Evolutionary conservation across 169 alveolate genomes (phyloP), one percentile per base, ranked within the genome.

Genomic region (Prorocentrum cordatum): DNA sequence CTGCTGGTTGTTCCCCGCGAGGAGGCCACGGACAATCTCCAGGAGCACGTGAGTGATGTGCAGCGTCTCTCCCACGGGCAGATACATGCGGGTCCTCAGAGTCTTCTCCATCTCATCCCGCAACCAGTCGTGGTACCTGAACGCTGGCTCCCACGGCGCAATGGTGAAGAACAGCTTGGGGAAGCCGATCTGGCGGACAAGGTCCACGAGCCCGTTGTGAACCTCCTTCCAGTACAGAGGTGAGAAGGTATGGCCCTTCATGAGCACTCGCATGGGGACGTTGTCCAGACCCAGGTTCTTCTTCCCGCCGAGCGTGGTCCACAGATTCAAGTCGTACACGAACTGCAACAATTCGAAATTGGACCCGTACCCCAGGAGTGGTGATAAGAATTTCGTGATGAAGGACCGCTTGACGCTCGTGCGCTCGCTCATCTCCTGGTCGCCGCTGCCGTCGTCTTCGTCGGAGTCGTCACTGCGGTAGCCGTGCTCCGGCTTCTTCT

Each of bases 41-140:
- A 70, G 45, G 71, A 73, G 27, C 58, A 73, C 50, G 36, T 73
- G 85, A 35, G 85, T 70, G 2, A 38, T 31, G 71, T 73, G 85
- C 31, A 73, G 26, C 35, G 85, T 33, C 36, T 73, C 85, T 27
- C 14, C 12, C 1, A 68, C 32, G 18, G 71, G 58, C 38, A 24
- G 9, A 24, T 33, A 38, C 54, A 47, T 7, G 16, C 85, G 16
- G 6, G 36, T 38, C 26, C 6, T 1, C 26, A 68, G 71, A 29
- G n/a, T 5, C 59, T 54, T 47, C 29, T 14, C 58, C 85, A 73
- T 73, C 71, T 73, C 59, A 24, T 73, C 59, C 39, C 45, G 27
- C 3, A 73, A 5, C 14, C 0, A 29, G 36, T 22, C 20, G 3
- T 73, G 85, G 59, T 73, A 73, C 3, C 71, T 68, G 29, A 33